These are phyloP conservation scores for Fomitopsis pinicola DNA, from an alignment of 1,284 basidiomycete genomes.

Conservation along the genomic window DNA sequence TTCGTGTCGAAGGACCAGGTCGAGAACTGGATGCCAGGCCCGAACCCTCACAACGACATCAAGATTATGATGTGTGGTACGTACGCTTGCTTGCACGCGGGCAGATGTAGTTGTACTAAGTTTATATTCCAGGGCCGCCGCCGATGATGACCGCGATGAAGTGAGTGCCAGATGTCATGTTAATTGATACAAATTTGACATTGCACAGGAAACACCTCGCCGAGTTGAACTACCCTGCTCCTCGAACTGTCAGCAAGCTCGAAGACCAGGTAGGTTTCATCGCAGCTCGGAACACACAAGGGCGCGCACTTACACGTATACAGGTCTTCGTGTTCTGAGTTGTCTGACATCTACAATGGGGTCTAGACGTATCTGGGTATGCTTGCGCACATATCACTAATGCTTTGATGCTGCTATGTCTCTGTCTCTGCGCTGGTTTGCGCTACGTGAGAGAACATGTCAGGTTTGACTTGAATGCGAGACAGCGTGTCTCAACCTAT, in stretches of 20 bases:
- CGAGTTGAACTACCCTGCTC: constrained; percentile 83
- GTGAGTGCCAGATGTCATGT: constrained; percentile 40
- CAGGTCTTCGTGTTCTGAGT: constrained; percentile 64
- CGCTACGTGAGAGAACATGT: background rate
- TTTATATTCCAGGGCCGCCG: constrained; percentile 66
- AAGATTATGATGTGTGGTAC: constrained; percentile 85
- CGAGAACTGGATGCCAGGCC: constrained; percentile 64
- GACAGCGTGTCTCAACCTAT: no score
- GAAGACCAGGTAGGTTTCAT: constrained; percentile 70
- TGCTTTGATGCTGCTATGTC: background rate
- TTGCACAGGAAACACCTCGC: constrained; percentile 76
- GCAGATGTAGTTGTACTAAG: background rate
- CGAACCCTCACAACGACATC: constrained; percentile 49
- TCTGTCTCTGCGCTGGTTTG: background rate
- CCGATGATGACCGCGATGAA: constrained; percentile 98
- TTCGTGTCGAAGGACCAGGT: constrained; percentile 97
- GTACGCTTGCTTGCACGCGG: constrained; percentile 16
- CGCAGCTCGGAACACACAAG: background rate
- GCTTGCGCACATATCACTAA: background rate
- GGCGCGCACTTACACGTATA: constrained; percentile 1
- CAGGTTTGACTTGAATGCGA: no score
- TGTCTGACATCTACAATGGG: background rate
- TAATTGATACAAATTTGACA: constrained; percentile 4
- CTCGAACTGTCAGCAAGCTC: constrained; percentile 90
- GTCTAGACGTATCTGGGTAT: background rate